Base-by-base conservation (phyloP, 768 basidiomycete genomes). In the Russula foetens region DNA sequence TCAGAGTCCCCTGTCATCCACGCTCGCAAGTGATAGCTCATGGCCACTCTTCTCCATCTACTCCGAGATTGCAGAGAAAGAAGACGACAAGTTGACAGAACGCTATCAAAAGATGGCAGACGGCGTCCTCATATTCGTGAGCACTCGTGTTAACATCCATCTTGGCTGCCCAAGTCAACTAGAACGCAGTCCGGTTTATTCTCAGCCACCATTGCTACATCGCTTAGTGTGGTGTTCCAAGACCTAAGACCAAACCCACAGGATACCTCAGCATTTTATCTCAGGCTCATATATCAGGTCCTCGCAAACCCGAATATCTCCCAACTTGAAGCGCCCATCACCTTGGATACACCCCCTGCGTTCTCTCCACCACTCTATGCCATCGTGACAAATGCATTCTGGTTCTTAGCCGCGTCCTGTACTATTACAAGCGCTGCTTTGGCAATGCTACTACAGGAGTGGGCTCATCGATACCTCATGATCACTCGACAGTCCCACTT, bases 331-430 rank as follows among this genome's bases (percentile, higher is more conserved):
- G 3, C 19, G 14, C 14, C 44, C 1, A 35, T 31, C 23, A 9
- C 35, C 12, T n/a, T 39, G 5, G 7, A n/a, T 1, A 3, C 29
- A 12, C 54, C 54, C 2, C 33, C 48, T 24, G n/a, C 38, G 1
- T 45, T 60, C 39, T 43, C 52, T 44, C 53, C 59, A 0, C 59
- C 59, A 7, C 12, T 3, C 2, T 41, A 55, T 45, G 44, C 48
- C 8, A 50, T 61, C 38, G 50, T 46, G 53, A 47, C 49, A 26
- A 61, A 61, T 28, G 21, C 48, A 4, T 48, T 61, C n/a, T 56
- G 53, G 54, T 50, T 55, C 28, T 48, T 56, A 31, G 56, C 54
- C 47, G 26, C 56, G 39, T 15, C 29, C 7, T 23, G 44, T 14
- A 50, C 24, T 7, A 33, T 61, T 17, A 7, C 38, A n/a, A 26